Percentiles rank a stretch among this genome's conserved stretches.
phyloP scores from a whole-genome alignment of 352 stramenopile species.

The Phytopythium ostracodes region DNA sequence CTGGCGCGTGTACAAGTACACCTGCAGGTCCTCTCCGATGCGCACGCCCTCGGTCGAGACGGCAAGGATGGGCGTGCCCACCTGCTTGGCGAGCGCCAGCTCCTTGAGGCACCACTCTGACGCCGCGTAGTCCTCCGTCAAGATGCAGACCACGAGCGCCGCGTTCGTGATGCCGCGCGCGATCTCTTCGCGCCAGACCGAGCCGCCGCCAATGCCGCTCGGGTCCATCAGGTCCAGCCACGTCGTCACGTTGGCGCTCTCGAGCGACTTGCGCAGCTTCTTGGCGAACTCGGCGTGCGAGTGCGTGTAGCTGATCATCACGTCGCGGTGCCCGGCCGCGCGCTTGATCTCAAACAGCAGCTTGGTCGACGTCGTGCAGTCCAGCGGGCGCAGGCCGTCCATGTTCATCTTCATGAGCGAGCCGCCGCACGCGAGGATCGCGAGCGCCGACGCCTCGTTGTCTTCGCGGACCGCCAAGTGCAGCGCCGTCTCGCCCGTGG shows the following conservation, averaged over 20 bases:
- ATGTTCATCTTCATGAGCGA: conserved; percentile 76
- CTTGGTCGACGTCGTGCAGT: conserved; percentile 75
- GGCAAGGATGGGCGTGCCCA: conserved; percentile 69
- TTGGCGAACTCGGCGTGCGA: conserved; percentile 78
- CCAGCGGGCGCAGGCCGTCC: conserved; percentile 59
- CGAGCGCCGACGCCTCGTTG: conserved; percentile 60
- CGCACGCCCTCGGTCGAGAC: conserved; percentile 63
- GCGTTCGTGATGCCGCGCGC: conserved; percentile 74
- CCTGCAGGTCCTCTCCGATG: conserved; percentile 72
- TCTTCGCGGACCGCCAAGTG: conserved; percentile 67
- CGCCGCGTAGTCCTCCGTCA: conserved; percentile 75
- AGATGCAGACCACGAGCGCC: conserved; percentile 65
- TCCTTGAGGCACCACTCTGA: conserved; percentile 87
- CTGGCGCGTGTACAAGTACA: conserved; percentile 83
- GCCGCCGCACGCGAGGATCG: conserved; percentile 61
- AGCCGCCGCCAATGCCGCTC: conserved; percentile 75
- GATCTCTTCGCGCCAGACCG: conserved; percentile 83
- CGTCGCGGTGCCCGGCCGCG: conserved; percentile 69
- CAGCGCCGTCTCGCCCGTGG: conserved; percentile 64
- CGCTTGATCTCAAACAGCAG: conserved; percentile 81
- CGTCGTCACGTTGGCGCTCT: conserved; percentile 77
- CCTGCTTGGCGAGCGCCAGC: conserved; percentile 74
- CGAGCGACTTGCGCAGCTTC: conserved; percentile 64
- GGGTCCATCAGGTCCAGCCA: conserved; percentile 87
- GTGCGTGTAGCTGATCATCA: conserved; percentile 89